Percentiles rank a stretch among this genome's conserved stretches.
phyloP scores from a whole-genome alignment of 192 early-diverging fungal genomes.

The Funneliformis geosporum region DNA sequence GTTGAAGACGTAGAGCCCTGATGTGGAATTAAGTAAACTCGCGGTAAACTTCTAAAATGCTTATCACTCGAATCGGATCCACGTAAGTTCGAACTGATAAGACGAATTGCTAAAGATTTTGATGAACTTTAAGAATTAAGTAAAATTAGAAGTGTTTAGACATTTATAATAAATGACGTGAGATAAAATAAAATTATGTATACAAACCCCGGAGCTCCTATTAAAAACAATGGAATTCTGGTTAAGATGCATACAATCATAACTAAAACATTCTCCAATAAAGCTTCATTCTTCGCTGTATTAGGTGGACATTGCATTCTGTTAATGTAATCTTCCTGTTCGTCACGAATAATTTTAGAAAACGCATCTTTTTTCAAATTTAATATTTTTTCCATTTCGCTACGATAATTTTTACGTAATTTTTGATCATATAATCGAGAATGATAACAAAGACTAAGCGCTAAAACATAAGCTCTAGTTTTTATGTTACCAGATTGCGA shows the following conservation, averaged over 20 bases:
- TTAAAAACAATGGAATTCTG: conserved; percentile 24
- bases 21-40: conserved; percentile 32
- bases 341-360: background rate
- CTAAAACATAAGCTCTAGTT: background rate
- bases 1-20: conserved; percentile 33
- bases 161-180: too few species aligned
- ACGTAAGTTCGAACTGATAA: conserved; percentile 31
- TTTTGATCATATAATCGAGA: background rate
- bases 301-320: background rate
- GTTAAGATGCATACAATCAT: conserved; percentile 34
- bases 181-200: too few species aligned
- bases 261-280: conserved; percentile 20
- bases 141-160: too few species aligned
- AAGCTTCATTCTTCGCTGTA: conserved; percentile 9
- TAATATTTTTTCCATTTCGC: conserved; percentile 12
- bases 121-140: too few species aligned
- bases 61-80: conserved; percentile 24
- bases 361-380: background rate
- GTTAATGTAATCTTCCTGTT: conserved; percentile 28
- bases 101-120: conserved; percentile 29
- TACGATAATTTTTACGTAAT: background rate
- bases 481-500: background rate
- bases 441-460: conserved; percentile 8
- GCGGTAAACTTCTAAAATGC: conserved; percentile 21
- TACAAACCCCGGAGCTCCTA: conserved; percentile 24